Conservation (phyloP, 1,139 yeast genomes). For the Sugiyamaella paludigena region DNA sequence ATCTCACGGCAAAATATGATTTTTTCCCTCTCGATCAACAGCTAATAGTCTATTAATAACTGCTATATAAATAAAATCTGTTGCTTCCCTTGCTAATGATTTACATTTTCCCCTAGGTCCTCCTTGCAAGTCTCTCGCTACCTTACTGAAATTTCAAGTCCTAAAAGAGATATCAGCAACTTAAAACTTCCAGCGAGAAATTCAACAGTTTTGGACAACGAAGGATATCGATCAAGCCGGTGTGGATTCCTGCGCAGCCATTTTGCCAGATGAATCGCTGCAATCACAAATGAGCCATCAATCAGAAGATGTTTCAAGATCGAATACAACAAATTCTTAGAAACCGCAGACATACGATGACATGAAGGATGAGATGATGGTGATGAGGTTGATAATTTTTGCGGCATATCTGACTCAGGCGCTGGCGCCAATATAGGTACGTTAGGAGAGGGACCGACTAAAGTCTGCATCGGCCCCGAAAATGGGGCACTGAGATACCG, state of each 20-base stretch:
- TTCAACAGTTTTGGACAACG: background rate
- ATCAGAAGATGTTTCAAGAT: conserved; percentile 8
- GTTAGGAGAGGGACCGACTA: background rate
- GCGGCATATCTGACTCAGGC: background rate
- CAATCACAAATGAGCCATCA: conserved; percentile 7
- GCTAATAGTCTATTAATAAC: no score
- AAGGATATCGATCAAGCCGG: conserved; percentile 10
- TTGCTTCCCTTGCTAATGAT: no score
- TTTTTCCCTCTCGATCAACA: no score
- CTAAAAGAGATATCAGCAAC: no score
- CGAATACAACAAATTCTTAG: conserved; percentile 4
- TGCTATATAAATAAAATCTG: no score
- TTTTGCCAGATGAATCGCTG: conserved; percentile 5
- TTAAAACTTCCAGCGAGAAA: no score
- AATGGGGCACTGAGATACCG: conserved; percentile 19
- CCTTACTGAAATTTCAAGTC: no score
- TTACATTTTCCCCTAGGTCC: no score
- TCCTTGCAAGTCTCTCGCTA: no score
- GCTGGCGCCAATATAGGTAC: background rate
- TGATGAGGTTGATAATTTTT: background rate
- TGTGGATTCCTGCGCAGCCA: conserved; percentile 11
- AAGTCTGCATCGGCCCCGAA: conserved; percentile 2
- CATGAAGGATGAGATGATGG: background rate
- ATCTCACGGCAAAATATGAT: no score
- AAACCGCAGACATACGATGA: background rate